Base-by-base conservation (phyloP, 768 basidiomycete genomes). In the Trametes elegans region DNA sequence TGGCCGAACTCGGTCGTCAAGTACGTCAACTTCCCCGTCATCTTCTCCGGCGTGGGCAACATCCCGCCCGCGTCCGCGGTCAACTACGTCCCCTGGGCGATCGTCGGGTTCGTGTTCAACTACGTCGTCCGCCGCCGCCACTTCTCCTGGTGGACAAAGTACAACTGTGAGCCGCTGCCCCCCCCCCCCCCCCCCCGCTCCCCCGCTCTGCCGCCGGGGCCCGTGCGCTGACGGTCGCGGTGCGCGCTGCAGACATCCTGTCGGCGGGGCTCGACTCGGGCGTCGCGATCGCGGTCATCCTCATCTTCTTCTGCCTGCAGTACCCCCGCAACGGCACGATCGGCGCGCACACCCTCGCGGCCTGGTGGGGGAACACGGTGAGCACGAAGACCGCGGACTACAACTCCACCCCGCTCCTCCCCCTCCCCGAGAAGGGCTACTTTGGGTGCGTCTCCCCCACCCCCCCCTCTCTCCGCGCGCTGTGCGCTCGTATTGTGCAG, bases 1-100 rank as follows among this genome's bases (percentile, higher is more conserved):
- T 93, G 78, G 74, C 87, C 88, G 19, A 80, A 85, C 64, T 79
- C 58, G 84, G 82, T 65, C 50, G 64, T 88, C 76, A 87, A 87
- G 80, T 84, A 63, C 57, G 80, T 74, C 9, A 68, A 68, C 61
- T 66, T 65, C 62, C 66, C 66, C 23, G 63, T 90, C 55, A 79
- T 91, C 64, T 87, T 91, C 67, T 78, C 79, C 42, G 92, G 90
- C 7, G 80, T 85, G 5, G 71, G 74, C 19, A 71, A 72, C 53
- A 90, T 94, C 48, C 93, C 93, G 2, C 91, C 92, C n/a, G 91
- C 90, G 16, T 88, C 84, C 1, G 88, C 91, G 5, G 76, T 93
- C 67, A 95, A 96, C 70, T 95, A 87, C 67, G 79, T 92, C 3
- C 84, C 87, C 3, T 93, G 88, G 87, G 79, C 85, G 60, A 74